A percentile compares a stretch with the other conserved stretches of the same genome.
Evolutionary conservation across 1,139 yeast genomes (phyloP).

Genomic region (Eremothecium sinecaudum): DNA sequence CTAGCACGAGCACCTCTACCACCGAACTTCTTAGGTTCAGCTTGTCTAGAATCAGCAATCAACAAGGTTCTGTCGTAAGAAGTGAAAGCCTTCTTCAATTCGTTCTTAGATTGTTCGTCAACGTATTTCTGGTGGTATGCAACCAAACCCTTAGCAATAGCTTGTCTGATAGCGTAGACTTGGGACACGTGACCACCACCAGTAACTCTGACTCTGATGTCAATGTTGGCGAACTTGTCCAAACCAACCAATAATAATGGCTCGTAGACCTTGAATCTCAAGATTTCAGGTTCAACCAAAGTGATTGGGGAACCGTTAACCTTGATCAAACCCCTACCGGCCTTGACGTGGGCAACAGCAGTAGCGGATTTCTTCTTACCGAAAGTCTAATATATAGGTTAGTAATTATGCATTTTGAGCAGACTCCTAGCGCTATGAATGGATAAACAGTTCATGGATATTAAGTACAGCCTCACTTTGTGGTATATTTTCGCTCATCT

Average conservation of each 20-base stretch:
- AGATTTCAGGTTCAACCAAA: conserved; percentile 97
- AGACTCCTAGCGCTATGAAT: too few species aligned
- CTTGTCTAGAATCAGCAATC: conserved; percentile 99
- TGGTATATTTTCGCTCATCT: too few species aligned
- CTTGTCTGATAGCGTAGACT: conserved; percentile 99
- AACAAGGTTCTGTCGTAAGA: conserved; percentile 98
- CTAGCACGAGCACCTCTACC: conserved; percentile 99
- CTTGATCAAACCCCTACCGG: conserved; percentile 98
- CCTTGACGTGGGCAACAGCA: conserved; percentile 99
- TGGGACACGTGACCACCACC: conserved; percentile 99
- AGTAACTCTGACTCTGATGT: conserved; percentile 96
- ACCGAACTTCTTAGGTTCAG: conserved; percentile 99
- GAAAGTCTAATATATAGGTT: conserved; percentile 58
- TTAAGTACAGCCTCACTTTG: too few species aligned
- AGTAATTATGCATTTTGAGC: too few species aligned
- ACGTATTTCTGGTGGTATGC: conserved; percentile 99
- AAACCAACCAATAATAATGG: conserved; percentile 97
- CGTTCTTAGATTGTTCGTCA: conserved; percentile 99
- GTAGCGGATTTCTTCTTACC: conserved; percentile 99
- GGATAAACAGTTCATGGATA: too few species aligned
- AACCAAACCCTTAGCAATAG: conserved; percentile 98
- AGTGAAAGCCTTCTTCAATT: conserved; percentile 95
- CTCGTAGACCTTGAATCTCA: conserved; percentile 99
- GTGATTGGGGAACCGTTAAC: conserved; percentile 99
- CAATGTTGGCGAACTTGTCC: conserved; percentile 97